Evolutionary conservation across 2,329 filamentous ascomycete species (phyloP), one percentile per base, ranked within the genome.

Genomic region (Paecilomyces sp.): DNA sequence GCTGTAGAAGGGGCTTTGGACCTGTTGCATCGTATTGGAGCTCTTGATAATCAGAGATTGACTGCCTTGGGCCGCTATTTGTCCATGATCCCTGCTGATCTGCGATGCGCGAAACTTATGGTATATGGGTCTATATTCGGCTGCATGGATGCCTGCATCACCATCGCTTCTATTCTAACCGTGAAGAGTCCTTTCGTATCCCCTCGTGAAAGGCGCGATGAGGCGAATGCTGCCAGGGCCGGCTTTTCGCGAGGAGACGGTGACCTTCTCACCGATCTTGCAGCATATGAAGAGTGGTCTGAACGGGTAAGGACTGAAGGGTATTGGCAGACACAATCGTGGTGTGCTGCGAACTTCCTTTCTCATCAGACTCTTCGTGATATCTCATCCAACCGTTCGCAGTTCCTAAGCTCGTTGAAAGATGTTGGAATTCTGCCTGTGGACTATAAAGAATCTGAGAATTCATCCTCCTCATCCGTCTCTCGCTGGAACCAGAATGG

Each of bases 71-170:
- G 94, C 47, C 87, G 89, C 57, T 94, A 97, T 76, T 81, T 99
- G n/a, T 89, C 92, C 18, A 91, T 95, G 85, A 92, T 99, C 56
- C 94, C 94, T 1, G 91, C 93, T 0, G 94, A 99, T 70, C 81
- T 99, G 55, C 87, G 93, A 30, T 95, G 92, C 72, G 91, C 90
- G 54, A 99, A 99, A 75, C 82, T 99, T 34, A 91, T 99, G 83
- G 90, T 99, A 3, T 96, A 95, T 70, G 94, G 94, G 5, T 89
- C 91, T 15, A 92, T 95, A 60, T 97, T 99, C 69, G 90, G 90
- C 34, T 97, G 93, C 69, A 82, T 97, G 6, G 91, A 96, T 68
- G 87, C 93, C 57, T 92, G 89, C 65, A 83, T 97, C 58, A 92
- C 89, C 2, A 92, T 97, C 63, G 91, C 94, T 1, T 89, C 92